Base-by-base conservation (phyloP, 2,329 filamentous ascomycete species). In the Chrysosphaeria jannelii region DNA sequence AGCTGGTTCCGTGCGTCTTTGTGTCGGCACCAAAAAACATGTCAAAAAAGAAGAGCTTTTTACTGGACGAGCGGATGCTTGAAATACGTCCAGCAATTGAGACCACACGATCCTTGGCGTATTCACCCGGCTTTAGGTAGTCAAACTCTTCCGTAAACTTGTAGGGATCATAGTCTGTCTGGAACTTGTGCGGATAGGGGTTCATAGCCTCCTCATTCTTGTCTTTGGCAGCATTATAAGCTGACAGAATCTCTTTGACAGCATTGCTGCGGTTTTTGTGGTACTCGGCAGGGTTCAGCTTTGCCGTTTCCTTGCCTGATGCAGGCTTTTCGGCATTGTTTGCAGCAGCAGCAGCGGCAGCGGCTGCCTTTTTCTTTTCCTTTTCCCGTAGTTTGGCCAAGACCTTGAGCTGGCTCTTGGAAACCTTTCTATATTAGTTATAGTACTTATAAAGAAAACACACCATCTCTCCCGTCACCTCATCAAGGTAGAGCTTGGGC, bases 161-260 rank as follows among this genome's bases (percentile, higher is more conserved):
- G 39, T 59, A 56, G 30, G 90, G 54, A 37, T 85, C 71, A 39
- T 76, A 78, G 44, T 68, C 72, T 42, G 75, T 65, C 27, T 79
- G 54, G 57, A 90, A 93, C 57, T 66, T 68, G 67, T 97, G 81
- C 6, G 85, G 85, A 47, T 91, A 90, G 9, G 74, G 74, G 39
- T 81, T 71, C n/a, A n/a, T n/a, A n/a, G n/a, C n/a, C n/a, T n/a
- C n/a, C n/a, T n/a, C n/a, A n/a, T n/a, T n/a, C n/a, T n/a, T n/a
- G n/a, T n/a, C n/a, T n/a, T n/a, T n/a, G n/a, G n/a, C n/a, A 19
- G 72, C 71, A 28, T 64, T 50, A 50, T 70, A 65, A 39, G 60
- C 26, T 26, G 32, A 63, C 37, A 68, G 60, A 31, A 81, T 57
- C 40, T 66, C 66, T 43, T 72, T 67, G 47, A 81, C 57, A 33